A percentile compares a stretch with the other conserved stretches of the same genome.
These are phyloP conservation scores for Xylariaceae sp. DNA, from an alignment of 2,329 filamentous ascomycete genomes.

Conservation along the genomic window DNA sequence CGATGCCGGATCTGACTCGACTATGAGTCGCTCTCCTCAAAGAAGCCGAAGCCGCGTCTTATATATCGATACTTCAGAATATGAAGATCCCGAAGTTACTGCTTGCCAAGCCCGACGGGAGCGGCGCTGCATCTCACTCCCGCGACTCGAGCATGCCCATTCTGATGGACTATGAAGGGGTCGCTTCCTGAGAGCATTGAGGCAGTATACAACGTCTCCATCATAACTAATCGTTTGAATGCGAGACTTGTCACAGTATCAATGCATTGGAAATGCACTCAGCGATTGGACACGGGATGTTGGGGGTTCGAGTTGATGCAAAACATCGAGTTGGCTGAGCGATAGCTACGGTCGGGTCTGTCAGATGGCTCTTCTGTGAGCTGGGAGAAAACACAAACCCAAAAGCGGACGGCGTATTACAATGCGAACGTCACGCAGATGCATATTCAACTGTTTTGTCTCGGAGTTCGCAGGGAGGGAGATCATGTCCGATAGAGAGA, in stretches of 20 bases:
- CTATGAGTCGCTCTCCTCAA: neutral
- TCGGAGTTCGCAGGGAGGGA: neutral
- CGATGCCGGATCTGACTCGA: neutral
- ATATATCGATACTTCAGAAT: neutral
- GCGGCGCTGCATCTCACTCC: conserved; percentile 6
- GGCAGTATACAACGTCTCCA: neutral
- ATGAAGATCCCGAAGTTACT: neutral
- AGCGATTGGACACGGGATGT: neutral
- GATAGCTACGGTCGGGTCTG: neutral
- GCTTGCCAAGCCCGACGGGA: conserved; percentile 14
- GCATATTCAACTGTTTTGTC: neutral
- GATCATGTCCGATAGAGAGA: neutral
- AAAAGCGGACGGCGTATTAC: neutral
- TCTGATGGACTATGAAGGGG: conserved; percentile 4
- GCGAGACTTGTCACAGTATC: neutral
- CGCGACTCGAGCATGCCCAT: conserved; percentile 11
- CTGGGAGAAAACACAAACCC: neutral
- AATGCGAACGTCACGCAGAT: neutral
- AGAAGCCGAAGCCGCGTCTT: neutral
- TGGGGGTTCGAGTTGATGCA: neutral
- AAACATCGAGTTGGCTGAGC: neutral
- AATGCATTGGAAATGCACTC: neutral
- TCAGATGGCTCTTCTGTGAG: neutral
- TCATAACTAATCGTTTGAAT: neutral
- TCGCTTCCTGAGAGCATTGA: neutral